phyloP scores from a whole-genome alignment of 371 early-diverging fungal species.

The Gilbertella persicaria region DNA sequence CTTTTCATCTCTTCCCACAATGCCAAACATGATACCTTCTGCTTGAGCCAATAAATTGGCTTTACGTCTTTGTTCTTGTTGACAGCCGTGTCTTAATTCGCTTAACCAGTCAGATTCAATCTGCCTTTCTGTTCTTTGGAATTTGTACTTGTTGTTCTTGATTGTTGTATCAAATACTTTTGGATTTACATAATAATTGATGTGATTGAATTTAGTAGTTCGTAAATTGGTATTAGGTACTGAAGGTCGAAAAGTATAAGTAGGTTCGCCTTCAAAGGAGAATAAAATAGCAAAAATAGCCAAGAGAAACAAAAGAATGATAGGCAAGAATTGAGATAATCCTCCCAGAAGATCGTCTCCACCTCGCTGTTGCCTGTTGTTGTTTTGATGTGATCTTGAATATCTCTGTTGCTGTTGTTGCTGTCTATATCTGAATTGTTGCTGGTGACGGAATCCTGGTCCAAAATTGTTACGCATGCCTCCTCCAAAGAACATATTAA shows the following conservation, averaged over 20 bases:
- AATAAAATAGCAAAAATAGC: constrained; percentile 16
- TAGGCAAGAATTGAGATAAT: constrained; percentile 14
- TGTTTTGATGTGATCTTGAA: constrained; percentile 4
- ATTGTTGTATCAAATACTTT: constrained; percentile 16
- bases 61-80: constrained; percentile 35
- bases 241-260: constrained; percentile 39
- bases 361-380: constrained; percentile 1
- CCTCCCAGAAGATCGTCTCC: neutral
- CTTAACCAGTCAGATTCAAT: constrained; percentile 40
- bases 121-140: constrained; percentile 38
- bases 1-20: constrained; percentile 42
- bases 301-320: constrained; percentile 12
- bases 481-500: constrained; percentile 91
- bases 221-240: constrained; percentile 33
- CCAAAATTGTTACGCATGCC: constrained; percentile 22
- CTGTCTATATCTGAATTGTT: constrained; percentile 13
- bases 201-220: constrained; percentile 33
- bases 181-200: constrained; percentile 50
- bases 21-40: constrained; percentile 34
- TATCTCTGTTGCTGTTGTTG: constrained; percentile 11
- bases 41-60: constrained; percentile 29
- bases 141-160: constrained; percentile 18
- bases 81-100: constrained; percentile 34
- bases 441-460: constrained; percentile 4
- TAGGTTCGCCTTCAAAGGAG: constrained; percentile 28